Evolutionary conservation across 148 eudicot species (phyloP).

Genomic region (Rhododendron ferrugineum): DNA sequence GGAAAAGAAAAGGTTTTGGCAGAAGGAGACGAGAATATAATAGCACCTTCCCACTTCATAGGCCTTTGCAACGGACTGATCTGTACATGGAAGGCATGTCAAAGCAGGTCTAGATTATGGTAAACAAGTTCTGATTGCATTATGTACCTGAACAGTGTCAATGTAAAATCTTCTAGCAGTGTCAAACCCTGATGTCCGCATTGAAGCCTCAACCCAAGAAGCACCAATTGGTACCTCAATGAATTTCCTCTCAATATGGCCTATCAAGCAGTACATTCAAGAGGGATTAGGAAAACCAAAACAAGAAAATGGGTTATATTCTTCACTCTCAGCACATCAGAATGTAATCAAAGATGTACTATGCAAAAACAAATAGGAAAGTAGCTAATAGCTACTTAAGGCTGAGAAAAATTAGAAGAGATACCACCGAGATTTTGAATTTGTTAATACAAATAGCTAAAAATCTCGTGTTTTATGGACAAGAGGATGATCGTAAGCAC

Average conservation of each 20-base stretch:
- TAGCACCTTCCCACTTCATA: slow-evolving; percentile 75
- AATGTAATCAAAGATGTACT: neutral
- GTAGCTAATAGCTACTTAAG: slow-evolving; percentile 1
- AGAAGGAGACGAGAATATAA: slow-evolving; percentile 79
- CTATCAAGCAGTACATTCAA: slow-evolving; percentile 29
- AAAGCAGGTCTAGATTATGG: slow-evolving; percentile 13
- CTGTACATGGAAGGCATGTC: slow-evolving; percentile 34
- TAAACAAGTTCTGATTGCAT: neutral
- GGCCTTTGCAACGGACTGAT: slow-evolving; percentile 91
- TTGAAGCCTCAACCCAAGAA: slow-evolving; percentile 90
- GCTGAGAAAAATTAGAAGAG: neutral
- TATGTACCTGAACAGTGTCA: slow-evolving; percentile 79
- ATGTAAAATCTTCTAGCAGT: slow-evolving; percentile 79
- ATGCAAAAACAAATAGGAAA: neutral
- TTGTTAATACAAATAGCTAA: neutral
- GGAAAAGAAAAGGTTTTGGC: slow-evolving; percentile 77
- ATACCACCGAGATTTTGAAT: neutral
- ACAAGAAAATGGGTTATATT: neutral
- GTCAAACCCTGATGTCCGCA: slow-evolving; percentile 87
- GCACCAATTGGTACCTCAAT: slow-evolving; percentile 94
- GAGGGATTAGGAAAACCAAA: neutral
- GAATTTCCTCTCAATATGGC: slow-evolving; percentile 82
- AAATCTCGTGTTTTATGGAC: neutral
- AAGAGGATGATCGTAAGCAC: neutral
- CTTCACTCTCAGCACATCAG: neutral